Percentiles rank a stretch among this genome's conserved stretches.
Conservation (phyloP, 2,329 filamentous ascomycete species). For the Aspergillus flavus region DNA sequence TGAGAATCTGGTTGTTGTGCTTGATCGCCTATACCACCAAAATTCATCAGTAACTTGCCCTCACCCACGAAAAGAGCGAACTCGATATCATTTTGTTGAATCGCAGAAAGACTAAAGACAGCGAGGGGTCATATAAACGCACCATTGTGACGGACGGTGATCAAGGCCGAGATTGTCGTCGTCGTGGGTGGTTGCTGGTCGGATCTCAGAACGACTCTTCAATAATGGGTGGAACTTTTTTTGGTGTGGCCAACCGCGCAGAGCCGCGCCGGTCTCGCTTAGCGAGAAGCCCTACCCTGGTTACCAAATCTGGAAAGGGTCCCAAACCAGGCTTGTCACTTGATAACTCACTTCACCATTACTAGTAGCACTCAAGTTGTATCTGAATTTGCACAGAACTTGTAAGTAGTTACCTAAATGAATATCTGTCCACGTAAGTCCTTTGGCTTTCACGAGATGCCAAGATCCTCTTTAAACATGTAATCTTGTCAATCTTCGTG, state of each 20-base stretch:
- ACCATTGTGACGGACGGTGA: slow-evolving; percentile 58
- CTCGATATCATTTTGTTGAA: slow-evolving; percentile 21
- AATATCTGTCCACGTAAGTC: background rate
- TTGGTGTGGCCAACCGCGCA: slow-evolving; percentile 46
- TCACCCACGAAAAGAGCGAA: slow-evolving; percentile 8
- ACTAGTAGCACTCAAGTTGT: background rate
- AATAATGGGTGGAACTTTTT: slow-evolving; percentile 43
- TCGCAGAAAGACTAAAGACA: slow-evolving; percentile 10
- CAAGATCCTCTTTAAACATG: background rate
- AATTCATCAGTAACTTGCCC: slow-evolving; percentile 20
- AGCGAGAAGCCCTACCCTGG: slow-evolving; percentile 44
- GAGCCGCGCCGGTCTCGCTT: slow-evolving; percentile 45
- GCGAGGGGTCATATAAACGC: slow-evolving; percentile 32
- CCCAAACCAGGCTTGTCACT: slow-evolving; percentile 1
- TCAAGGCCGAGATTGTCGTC: slow-evolving; percentile 51
- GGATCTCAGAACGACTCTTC: slow-evolving; percentile 45
- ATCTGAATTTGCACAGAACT: background rate
- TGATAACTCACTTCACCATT: background rate
- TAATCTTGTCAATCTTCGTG: background rate
- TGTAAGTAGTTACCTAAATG: background rate
- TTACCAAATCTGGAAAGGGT: slow-evolving; percentile 30
- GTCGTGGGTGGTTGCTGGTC: slow-evolving; percentile 49
- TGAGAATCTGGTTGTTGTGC: slow-evolving; percentile 98
- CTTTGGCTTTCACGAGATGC: background rate
- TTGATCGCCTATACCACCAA: slow-evolving; percentile 79